Evolutionary conservation across 2,329 filamentous ascomycete genomes (phyloP), one percentile per base, ranked within the genome.

Genomic region (Mycosphaerella arachidis): DNA sequence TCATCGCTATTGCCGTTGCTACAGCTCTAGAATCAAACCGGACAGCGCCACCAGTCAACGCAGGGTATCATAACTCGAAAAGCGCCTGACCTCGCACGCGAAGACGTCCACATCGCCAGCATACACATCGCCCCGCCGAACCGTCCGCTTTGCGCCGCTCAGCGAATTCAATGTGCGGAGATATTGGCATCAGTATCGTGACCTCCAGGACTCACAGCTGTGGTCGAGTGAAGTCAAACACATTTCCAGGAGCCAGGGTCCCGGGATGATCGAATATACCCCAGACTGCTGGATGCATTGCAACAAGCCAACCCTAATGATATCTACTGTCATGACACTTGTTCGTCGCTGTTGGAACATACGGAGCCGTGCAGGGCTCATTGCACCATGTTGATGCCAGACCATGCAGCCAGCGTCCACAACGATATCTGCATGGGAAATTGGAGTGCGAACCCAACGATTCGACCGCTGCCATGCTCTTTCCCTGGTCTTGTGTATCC

Each of bases 401-500:
- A 67, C 67, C 68, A 71, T 1, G 57, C 70, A 51, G 69, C 64
- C 43, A 73, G 54, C 5, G 67, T 69, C 58, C 64, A 70, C 35
- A 74, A 57, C n/a, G 59, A 70, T 8, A 73, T 51, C 48, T 60
- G 59, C 46, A 63, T 57, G 48, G 63, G 59, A 24, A 61, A 58
- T 29, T 60, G 63, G n/a, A 67, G 29, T 2, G 56, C 59, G 29
- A 63, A 67, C 65, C 66, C 69, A 62, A 69, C 60, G 76, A 68
- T 60, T 71, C 53, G 33, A 7, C 79, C 79, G 71, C 74, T 77
- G 3, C 79, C 79, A 12, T 74, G 70, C 63, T 73, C 64, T 65
- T 69, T 72, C 55, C 70, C 65, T 33, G 63, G 67, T 59, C 70
- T 71, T 20, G 78, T 79, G 68, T 81, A 81, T 48, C 79, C 79